A percentile compares a stretch with the other conserved stretches of the same genome.
These are phyloP conservation scores for Venustampulla echinocandica DNA, from an alignment of 495 filamentous ascomycete genomes.

Conservation along the genomic window DNA sequence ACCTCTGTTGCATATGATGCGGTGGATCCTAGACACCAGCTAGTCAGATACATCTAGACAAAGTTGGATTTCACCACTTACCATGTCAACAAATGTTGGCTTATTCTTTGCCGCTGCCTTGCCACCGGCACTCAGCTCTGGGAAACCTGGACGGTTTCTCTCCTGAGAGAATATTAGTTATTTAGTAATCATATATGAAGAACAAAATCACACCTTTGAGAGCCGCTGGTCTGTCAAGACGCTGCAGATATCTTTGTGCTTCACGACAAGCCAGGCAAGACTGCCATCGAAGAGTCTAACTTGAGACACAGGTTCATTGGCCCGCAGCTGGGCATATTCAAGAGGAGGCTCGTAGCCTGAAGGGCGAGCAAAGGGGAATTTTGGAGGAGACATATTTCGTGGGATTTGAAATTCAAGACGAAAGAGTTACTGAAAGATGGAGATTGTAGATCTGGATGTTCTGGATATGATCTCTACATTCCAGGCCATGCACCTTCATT, in stretches of 20 bases:
- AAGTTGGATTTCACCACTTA: neutral
- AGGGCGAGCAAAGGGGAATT: slow-evolving; percentile 37
- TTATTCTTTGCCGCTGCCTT: slow-evolving; percentile 33
- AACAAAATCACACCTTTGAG: slow-evolving; percentile 25
- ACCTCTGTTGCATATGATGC: slow-evolving; percentile 32
- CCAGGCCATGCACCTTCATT: too few species aligned
- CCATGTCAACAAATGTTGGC: slow-evolving; percentile 42
- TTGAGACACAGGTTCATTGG: slow-evolving; percentile 31
- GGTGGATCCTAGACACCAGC: slow-evolving; percentile 26
- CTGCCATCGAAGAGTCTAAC: slow-evolving; percentile 38
- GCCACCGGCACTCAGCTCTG: slow-evolving; percentile 32
- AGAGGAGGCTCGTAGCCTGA: slow-evolving; percentile 31
- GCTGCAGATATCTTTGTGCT: slow-evolving; percentile 35
- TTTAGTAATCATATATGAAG: neutral
- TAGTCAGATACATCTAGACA: neutral
- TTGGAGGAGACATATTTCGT: slow-evolving; percentile 9
- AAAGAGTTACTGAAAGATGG: too few species aligned
- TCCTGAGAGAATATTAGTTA: slow-evolving; percentile 18
- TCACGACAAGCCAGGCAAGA: slow-evolving; percentile 35
- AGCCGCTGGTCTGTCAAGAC: slow-evolving; percentile 34
- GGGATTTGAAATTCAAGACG: too few species aligned
- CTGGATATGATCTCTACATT: too few species aligned
- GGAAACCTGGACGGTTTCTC: slow-evolving; percentile 34
- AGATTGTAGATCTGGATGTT: too few species aligned
- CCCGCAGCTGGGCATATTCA: slow-evolving; percentile 33